These are phyloP conservation scores for Xylaria grammica DNA, from an alignment of 495 filamentous ascomycete species.

Conservation along the genomic window DNA sequence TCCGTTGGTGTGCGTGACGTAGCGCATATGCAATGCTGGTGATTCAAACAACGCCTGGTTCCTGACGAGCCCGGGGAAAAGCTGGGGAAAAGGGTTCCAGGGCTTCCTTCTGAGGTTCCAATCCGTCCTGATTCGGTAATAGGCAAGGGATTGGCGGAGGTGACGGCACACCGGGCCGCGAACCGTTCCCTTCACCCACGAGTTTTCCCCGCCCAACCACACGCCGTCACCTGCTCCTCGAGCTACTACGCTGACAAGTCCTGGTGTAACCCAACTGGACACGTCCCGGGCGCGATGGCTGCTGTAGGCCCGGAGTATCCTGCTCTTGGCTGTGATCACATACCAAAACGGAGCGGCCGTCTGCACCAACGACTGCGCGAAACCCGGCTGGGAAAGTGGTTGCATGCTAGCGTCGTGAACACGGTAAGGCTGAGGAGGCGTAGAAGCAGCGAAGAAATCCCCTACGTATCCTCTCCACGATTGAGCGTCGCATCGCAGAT, in stretches of 20 bases:
- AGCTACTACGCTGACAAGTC: background rate
- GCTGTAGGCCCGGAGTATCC: background rate
- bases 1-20: slow-evolving; percentile 17
- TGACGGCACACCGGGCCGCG: slow-evolving; percentile 35
- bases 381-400: slow-evolving; percentile 25
- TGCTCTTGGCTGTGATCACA: slow-evolving; percentile 13
- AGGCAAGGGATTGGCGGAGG: slow-evolving; percentile 28
- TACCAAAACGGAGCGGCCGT: slow-evolving; percentile 14
- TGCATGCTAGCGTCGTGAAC: slow-evolving; percentile 25
- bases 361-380: slow-evolving; percentile 23
- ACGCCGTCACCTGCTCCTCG: slow-evolving; percentile 19
- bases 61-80: slow-evolving; percentile 24
- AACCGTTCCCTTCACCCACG: slow-evolving; percentile 35
- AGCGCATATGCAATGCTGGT: slow-evolving; percentile 19
- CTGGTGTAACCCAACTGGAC: slow-evolving; percentile 15
- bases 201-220: slow-evolving; percentile 39
- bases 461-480: slow-evolving; percentile 25
- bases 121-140: slow-evolving; percentile 30
- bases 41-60: slow-evolving; percentile 19
- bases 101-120: slow-evolving; percentile 5
- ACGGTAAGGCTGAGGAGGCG: slow-evolving; percentile 37
- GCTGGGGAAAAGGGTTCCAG: slow-evolving; percentile 20
- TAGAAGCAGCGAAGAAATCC: slow-evolving; percentile 28
- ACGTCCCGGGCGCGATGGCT: background rate
- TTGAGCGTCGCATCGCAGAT: slow-evolving; percentile 36